phyloP scores from a whole-genome alignment of 1,284 basidiomycete genomes.

The Cutaneotrichosporon dermatis region DNA sequence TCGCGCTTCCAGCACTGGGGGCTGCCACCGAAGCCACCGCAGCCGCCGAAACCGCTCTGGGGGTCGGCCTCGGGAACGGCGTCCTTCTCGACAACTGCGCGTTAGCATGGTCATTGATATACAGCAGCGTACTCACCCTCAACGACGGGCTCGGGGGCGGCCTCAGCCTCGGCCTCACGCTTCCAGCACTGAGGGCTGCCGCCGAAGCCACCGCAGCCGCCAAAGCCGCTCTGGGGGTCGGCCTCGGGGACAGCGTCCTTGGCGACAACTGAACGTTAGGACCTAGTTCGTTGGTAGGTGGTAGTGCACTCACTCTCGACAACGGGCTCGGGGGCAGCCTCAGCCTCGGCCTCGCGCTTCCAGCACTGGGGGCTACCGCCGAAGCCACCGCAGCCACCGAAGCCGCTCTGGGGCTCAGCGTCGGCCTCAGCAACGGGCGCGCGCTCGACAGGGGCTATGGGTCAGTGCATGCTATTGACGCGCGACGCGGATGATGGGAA shows the following conservation, averaged over 20 bases:
- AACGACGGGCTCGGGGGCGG: neutral
- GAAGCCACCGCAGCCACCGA: neutral
- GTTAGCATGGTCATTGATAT: too few relatives aligned
- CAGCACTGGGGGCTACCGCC: neutral
- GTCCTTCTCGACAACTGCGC: neutral
- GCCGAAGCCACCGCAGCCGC: neutral
- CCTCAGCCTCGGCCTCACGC: neutral
- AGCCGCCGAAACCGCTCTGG: neutral
- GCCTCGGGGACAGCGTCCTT: neutral
- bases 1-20: constrained; percentile 2
- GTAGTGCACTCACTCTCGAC: neutral
- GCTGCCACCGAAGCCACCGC: neutral
- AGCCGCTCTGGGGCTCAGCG: neutral
- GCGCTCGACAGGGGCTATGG: too few relatives aligned
- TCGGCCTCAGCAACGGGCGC: neutral
- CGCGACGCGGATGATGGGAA: too few relatives aligned
- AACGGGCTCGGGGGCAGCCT: neutral
- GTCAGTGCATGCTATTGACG: too few relatives aligned
- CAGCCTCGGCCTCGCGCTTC: neutral
- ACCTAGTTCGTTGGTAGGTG: too few relatives aligned
- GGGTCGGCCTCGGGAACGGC: neutral
- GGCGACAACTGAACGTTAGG: neutral
- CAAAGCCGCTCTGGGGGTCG: neutral
- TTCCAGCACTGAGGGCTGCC: neutral
- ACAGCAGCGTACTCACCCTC: neutral